A percentile compares a stretch with the other conserved stretches of the same genome.
Evolutionary conservation across 768 basidiomycete genomes (phyloP).

Genomic region (Phlebiopsis flavidoalba): DNA sequence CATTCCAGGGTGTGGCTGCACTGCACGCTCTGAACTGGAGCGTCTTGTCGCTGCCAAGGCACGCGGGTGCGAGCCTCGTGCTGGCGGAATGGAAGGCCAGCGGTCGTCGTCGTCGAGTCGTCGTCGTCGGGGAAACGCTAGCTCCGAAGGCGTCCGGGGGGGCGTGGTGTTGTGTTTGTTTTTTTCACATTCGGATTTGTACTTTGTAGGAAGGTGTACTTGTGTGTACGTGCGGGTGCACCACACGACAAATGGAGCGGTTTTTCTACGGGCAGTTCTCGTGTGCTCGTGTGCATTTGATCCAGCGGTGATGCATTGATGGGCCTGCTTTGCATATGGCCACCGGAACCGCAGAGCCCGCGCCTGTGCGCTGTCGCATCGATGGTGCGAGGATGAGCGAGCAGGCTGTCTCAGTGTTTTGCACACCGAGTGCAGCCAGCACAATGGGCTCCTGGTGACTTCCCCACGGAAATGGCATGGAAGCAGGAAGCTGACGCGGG

Average conservation of each 20-base stretch:
- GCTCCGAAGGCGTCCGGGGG: background rate
- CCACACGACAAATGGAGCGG: too few relatives aligned
- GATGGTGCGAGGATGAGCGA: background rate
- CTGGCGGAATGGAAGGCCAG: constrained; percentile 2
- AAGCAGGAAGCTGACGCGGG: background rate
- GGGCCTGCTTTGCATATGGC: too few relatives aligned
- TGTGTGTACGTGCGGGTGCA: too few relatives aligned
- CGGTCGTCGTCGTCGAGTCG: background rate
- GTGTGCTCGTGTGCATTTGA: too few relatives aligned
- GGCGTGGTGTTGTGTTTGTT: too few relatives aligned
- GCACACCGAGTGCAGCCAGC: background rate
- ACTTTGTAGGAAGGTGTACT: too few relatives aligned
- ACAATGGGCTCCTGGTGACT: background rate
- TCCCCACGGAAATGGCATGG: background rate
- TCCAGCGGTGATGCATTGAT: too few relatives aligned
- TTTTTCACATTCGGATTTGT: too few relatives aligned
- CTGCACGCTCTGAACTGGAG: too few relatives aligned
- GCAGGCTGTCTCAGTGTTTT: background rate
- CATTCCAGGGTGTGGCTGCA: too few relatives aligned
- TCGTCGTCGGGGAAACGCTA: too few relatives aligned
- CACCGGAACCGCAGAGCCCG: background rate
- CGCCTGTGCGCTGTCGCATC: background rate
- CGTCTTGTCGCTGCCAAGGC: background rate
- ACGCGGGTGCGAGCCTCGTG: background rate
- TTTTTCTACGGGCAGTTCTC: too few relatives aligned